A percentile compares a stretch with the other conserved stretches of the same genome.
Evolutionary conservation across 805 yeast species (phyloP).

Genomic region (Pichia occidentalis): DNA sequence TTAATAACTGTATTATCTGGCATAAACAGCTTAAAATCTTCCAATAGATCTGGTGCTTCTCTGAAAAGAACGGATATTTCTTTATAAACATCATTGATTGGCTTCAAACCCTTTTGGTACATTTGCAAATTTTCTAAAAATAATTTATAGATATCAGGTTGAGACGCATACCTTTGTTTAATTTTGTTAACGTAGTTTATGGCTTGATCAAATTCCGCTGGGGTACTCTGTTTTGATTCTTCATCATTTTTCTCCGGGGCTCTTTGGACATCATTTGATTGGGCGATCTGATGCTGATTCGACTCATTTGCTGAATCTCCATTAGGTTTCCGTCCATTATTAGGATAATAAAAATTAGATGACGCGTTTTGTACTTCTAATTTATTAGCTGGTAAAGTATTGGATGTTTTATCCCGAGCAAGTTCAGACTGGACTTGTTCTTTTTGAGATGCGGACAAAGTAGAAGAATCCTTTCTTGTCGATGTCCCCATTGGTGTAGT

Average conservation of each 20-base stretch:
- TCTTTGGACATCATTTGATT: too few species aligned
- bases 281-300: too few species aligned
- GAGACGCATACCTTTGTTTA: conserved; percentile 85
- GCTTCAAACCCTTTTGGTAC: conserved; percentile 92
- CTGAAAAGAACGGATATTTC: conserved; percentile 86
- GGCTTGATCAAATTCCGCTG: conserved; percentile 95
- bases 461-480: conserved; percentile 51
- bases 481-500: conserved; percentile 94
- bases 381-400: too few species aligned
- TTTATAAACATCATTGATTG: conserved; percentile 90
- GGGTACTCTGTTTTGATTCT: conserved; percentile 41
- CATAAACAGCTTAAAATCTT: conserved; percentile 90
- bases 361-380: too few species aligned
- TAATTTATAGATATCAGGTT: conserved; percentile 93
- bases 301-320: too few species aligned
- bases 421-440: too few species aligned
- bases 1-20: conserved; percentile 58
- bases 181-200: conserved; percentile 94
- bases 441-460: conserved; percentile 12
- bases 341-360: too few species aligned
- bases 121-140: conserved; percentile 93
- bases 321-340: too few species aligned
- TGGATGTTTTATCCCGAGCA: too few species aligned
- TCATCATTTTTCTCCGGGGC: too few species aligned
- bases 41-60: conserved; percentile 89